These are phyloP conservation scores for Monoraphidium neglectum DNA, from an alignment of 139 green algal species.

Conservation along the genomic window DNA sequence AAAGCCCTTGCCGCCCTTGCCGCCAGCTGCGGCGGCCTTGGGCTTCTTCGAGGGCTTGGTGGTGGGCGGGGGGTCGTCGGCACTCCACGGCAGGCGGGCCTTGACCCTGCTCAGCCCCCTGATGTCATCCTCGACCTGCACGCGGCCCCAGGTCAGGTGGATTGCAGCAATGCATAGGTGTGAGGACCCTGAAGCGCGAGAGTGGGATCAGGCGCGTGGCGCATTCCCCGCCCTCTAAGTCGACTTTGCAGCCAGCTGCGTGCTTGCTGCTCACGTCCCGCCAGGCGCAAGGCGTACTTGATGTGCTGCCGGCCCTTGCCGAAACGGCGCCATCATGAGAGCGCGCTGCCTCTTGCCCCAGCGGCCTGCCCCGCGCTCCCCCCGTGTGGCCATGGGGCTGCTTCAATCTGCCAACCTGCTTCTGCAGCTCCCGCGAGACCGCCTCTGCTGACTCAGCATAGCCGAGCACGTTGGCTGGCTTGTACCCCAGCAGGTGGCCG, in stretches of 20 bases:
- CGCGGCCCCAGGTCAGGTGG: not conserved
- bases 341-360: not conserved
- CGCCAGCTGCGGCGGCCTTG: too few species aligned
- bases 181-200: not conserved
- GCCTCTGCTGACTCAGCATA: conserved; percentile 25
- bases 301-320: not conserved
- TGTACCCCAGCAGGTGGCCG: conserved; percentile 39
- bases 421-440: conserved; percentile 1
- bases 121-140: conserved; percentile 38
- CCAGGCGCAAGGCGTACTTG: not conserved
- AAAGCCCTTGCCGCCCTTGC: too few species aligned
- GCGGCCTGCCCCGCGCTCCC: not conserved
- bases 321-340: not conserved
- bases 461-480: conserved; percentile 29
- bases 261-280: too few species aligned
- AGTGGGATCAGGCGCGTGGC: not conserved
- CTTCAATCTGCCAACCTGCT: conserved; percentile 4
- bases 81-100: conserved; percentile 40
- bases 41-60: too few species aligned
- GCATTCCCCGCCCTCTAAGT: not conserved
- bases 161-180: not conserved
- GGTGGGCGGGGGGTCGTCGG: not conserved
- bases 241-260: not conserved
- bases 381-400: not conserved
- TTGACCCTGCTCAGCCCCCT: conserved; percentile 42